Percentiles rank a stretch among this genome's conserved stretches.
Conservation (phyloP, 352 stramenopile species). For the Phytopythium aichiense region DNA sequence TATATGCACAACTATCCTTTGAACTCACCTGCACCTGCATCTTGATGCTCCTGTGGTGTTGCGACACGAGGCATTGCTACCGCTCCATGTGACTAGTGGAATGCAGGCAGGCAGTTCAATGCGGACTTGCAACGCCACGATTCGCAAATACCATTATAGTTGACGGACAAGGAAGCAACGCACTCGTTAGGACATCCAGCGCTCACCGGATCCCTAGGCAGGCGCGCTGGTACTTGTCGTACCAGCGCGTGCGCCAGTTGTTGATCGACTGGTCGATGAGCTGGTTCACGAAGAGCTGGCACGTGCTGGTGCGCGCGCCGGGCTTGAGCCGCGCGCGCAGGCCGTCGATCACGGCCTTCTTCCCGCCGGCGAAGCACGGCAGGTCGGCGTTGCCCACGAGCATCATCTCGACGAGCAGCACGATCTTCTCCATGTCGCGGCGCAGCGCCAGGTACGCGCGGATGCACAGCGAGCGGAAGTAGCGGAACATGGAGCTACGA, state of each 20-base stretch:
- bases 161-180: too few relatives aligned
- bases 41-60: too few relatives aligned
- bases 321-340: constrained; percentile 74
- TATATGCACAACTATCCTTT: not conserved
- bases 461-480: constrained; percentile 96
- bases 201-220: constrained; percentile 81
- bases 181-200: not conserved
- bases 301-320: constrained; percentile 73
- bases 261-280: constrained; percentile 87
- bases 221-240: constrained; percentile 90
- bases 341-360: constrained; percentile 70
- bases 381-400: constrained; percentile 83
- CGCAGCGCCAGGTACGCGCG: constrained; percentile 93
- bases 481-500: constrained; percentile 89
- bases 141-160: too few relatives aligned
- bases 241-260: constrained; percentile 88
- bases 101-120: too few relatives aligned
- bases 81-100: too few relatives aligned
- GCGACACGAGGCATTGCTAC: too few relatives aligned
- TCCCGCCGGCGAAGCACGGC: constrained; percentile 84
- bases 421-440: constrained; percentile 93
- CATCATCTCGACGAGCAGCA: constrained; percentile 96
- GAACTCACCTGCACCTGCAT: not conserved
- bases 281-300: constrained; percentile 80
- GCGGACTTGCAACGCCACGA: too few relatives aligned